Evolutionary conservation across 805 yeast genomes (phyloP), one percentile per base, ranked within the genome.

Genomic region (Cyberlindnera mississippiensis): DNA sequence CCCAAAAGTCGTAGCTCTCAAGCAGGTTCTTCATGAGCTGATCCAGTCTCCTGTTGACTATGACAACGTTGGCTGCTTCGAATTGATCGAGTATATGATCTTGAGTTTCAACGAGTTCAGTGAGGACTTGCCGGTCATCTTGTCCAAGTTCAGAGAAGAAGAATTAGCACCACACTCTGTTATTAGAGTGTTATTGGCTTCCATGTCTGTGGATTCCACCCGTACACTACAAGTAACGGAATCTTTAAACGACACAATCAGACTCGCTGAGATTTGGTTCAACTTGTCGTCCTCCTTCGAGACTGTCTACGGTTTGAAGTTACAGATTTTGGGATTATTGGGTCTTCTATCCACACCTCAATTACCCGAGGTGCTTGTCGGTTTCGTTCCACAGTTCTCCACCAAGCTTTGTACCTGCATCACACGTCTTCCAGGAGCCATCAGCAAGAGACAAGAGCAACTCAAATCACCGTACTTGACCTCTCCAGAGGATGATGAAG

Each of bases 281-380:
- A 67, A 71, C 19, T 52, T 73, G 19, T 75, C 76, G 2, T 4
- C 49, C 6, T 54, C 63, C 17, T 71, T 85, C 50, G 72, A 73
- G 26, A 70, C 88, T 37, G 96, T 87, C 3, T 86, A 80, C 55
- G 93, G 86, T 52, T 69, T 85, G 56, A 90, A 88, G 64, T 64
- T 91, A 35, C 80, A 83, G 33, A 68, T 78, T 8, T 56, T 88
- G 47, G 90, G 91, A 0, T 64, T 83, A 33, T 60, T 89, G 40
- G 68, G 82, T 0, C 41, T 85, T 27, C 49, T 78, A 30, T 53
- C 63, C 15, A 44, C 66, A 14, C 67, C 69, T 2, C 64, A 68
- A 38, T 49, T 73, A 12, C 76, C 78, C 17, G 41, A 53, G 10
- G 52, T 62, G 14, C 46, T 68, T 10, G 48, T 40, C 29, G 63